phyloP scores from a whole-genome alignment of 1,284 basidiomycete genomes.

The Leccinum pseudoinsigne region DNA sequence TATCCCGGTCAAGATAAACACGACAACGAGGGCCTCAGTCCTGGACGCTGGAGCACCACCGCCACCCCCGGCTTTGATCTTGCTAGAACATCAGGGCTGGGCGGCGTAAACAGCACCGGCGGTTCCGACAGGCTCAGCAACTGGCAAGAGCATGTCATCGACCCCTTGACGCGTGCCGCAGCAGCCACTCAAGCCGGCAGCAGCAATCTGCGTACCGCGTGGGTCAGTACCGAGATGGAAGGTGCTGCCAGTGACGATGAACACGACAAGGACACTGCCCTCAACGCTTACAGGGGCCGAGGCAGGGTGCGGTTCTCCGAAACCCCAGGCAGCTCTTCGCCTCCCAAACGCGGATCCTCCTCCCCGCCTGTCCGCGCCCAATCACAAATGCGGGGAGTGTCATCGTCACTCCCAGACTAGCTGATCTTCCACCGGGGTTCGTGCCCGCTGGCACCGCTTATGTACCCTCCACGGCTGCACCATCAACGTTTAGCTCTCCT shows the following conservation, averaged over 20 bases:
- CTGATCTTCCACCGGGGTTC: slow-evolving; percentile 27
- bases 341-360: slow-evolving; percentile 14
- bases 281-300: slow-evolving; percentile 10
- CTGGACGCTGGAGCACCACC: slow-evolving; percentile 61
- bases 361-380: slow-evolving; percentile 15
- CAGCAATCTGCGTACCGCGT: slow-evolving; percentile 15
- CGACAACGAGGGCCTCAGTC: slow-evolving; percentile 40
- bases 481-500: slow-evolving; percentile 16
- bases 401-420: slow-evolving; percentile 16
- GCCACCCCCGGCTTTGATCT: slow-evolving; percentile 57
- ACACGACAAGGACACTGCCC: slow-evolving; percentile 15
- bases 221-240: slow-evolving; percentile 28
- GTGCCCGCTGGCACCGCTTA: slow-evolving; percentile 22
- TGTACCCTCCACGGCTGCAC: neutral
- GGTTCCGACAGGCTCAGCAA: slow-evolving; percentile 21
- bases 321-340: slow-evolving; percentile 9
- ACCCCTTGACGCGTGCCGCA: slow-evolving; percentile 16
- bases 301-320: slow-evolving; percentile 20
- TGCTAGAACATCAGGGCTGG: slow-evolving; percentile 12
- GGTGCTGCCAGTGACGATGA: slow-evolving; percentile 22
- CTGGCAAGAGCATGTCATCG: slow-evolving; percentile 27
- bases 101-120: slow-evolving; percentile 1
- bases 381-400: neutral
- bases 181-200: neutral
- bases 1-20: slow-evolving; percentile 20